phyloP scores from a whole-genome alignment of 345 rosid genomes.

The Dipteronia sinensis region DNA sequence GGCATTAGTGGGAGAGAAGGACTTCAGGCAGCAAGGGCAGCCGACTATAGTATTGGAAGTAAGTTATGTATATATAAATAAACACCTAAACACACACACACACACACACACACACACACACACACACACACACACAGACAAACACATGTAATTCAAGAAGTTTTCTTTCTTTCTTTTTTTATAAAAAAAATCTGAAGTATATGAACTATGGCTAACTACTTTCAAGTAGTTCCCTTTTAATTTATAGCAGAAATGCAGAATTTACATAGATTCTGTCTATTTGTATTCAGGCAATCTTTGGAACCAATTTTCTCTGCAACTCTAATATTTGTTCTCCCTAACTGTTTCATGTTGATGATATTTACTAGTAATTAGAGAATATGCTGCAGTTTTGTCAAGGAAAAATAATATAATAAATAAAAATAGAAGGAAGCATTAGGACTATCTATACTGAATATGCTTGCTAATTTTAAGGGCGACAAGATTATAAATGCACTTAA shows the following conservation, averaged over 20 bases:
- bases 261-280: background rate
- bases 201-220: background rate
- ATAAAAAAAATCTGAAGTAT: background rate
- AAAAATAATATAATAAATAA: background rate
- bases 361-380: background rate
- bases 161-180: background rate
- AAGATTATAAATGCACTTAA: background rate
- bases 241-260: background rate
- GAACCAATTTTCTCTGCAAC: background rate
- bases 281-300: background rate
- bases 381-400: background rate
- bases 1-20: conserved; percentile 99
- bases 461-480: no score
- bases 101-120: background rate
- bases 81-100: background rate
- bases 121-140: background rate
- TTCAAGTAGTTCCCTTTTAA: background rate
- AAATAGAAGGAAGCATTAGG: background rate
- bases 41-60: conserved; percentile 99
- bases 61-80: conserved; percentile 29
- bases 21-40: conserved; percentile 98
- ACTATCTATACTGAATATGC: background rate
- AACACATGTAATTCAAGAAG: background rate
- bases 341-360: conserved; percentile 10
- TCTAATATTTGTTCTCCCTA: background rate